Evolutionary conservation across 768 basidiomycete genomes (phyloP), one percentile per base, ranked within the genome.

Genomic region (Termitomyces sp.): DNA sequence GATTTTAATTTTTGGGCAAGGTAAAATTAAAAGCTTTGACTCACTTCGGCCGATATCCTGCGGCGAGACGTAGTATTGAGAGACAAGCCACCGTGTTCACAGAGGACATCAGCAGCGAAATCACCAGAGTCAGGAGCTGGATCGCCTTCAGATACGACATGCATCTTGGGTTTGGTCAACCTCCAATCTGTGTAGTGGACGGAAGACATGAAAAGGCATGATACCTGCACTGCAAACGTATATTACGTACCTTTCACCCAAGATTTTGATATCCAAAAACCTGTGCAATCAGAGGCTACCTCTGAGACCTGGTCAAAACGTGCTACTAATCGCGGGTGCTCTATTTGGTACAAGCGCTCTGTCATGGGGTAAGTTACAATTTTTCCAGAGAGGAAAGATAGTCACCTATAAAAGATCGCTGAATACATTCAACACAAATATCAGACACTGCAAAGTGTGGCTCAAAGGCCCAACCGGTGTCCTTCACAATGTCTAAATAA

Each of bases 101-200:
- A 95, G 3, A 72, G 67, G 49, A 93, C 86, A 66, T 94, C 81
- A 36, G 69, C 67, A 43, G 69, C 63, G 68, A 79, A 93, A 30
- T 82, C 81, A 5, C 69, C 67, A 27, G 81, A 76, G 65, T 87
- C 85, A 5, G 93, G 93, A 14, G 81, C 72, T 10, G 88, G 89
- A 70, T 95, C 93, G 26, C 68, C 71, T 65, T 82, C 67, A 39
- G 73, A 75, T 37, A 71, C 64, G 30, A 74, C 71, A 67, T 94
- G 92, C 89, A 94, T 91, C 70, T 83, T 89, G 24, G 93, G 93
- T 64, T 81, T 87, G 45, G 70, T 65, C 53, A 83, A 71, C 67
- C 76, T 76, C 93, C 93, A 95, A 68, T 91, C 93, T 94, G 62
- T 18, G 33, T 20, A 40, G 43, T 24, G 36, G 3, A 30, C 16